Conservation (phyloP, 352 stramenopile genomes). For the Globisporangium orthogonon region DNA sequence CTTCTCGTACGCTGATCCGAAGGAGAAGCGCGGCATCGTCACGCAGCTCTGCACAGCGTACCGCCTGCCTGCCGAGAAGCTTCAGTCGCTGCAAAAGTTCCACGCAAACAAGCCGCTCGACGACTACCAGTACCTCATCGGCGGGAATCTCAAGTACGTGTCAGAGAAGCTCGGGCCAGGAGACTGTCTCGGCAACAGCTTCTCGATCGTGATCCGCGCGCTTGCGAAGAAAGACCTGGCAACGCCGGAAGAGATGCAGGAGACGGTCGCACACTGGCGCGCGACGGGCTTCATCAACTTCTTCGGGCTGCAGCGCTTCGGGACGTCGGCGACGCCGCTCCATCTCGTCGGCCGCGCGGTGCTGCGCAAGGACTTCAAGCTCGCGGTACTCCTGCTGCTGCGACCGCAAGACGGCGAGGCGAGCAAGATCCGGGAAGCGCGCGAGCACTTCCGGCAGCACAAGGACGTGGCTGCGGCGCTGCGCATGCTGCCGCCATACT, state of each 20-base stretch:
- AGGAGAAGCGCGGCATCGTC: slow-evolving; percentile 96
- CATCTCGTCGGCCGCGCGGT: slow-evolving; percentile 88
- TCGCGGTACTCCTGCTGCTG: slow-evolving; percentile 91
- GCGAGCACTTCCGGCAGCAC: slow-evolving; percentile 78
- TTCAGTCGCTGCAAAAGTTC: slow-evolving; percentile 39
- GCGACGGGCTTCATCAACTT: slow-evolving; percentile 94
- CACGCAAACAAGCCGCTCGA: slow-evolving; percentile 31
- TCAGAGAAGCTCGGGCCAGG: slow-evolving; percentile 79
- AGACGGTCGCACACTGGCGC: slow-evolving; percentile 43
- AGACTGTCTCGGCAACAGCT: slow-evolving; percentile 89
- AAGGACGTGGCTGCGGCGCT: slow-evolving; percentile 74
- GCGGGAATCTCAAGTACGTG: slow-evolving; percentile 91
- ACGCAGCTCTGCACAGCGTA: slow-evolving; percentile 93
- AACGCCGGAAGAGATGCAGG: slow-evolving; percentile 19
- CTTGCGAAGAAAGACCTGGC: slow-evolving; percentile 60
- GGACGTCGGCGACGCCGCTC: slow-evolving; percentile 77
- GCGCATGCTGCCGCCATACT: slow-evolving; percentile 70
- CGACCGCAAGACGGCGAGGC: slow-evolving; percentile 73
- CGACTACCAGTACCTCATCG: slow-evolving; percentile 82
- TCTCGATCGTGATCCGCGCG: slow-evolving; percentile 91
- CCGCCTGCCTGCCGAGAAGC: slow-evolving; percentile 55
- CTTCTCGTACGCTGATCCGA: slow-evolving; percentile 94
- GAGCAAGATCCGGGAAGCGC: slow-evolving; percentile 68
- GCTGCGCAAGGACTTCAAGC: slow-evolving; percentile 92
- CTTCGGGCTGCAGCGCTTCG: slow-evolving; percentile 95